Evolutionary conservation across 2,329 filamentous ascomycete genomes (phyloP), one percentile per base, ranked within the genome.

Genomic region (Cordyceps farinosa): DNA sequence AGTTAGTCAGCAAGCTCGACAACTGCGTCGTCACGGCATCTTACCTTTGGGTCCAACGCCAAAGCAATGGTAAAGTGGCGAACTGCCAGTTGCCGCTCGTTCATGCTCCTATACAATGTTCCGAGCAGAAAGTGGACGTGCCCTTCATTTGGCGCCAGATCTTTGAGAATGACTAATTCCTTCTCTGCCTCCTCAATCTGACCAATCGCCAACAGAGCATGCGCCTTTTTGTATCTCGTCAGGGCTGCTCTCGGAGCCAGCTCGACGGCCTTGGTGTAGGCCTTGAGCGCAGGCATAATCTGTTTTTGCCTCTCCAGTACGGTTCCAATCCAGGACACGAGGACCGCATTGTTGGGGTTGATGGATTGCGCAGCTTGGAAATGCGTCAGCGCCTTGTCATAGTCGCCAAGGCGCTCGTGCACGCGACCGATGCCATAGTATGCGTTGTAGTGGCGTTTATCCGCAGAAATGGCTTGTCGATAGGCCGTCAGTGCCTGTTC

Each of bases 41-140:
- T 73, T 81, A 96, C 94, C 88, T 98, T 98, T 36, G 94, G 95
- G 80, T 99, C 95, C 71, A 99, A 79, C 76, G 97, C 97, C 72
- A 98, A 80, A 22, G 95, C 95, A 74, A 93, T 94, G 7, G 95
- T 99, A 74, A 96, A 96, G 75, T 97, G 92, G 65, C 90, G 88
- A 65, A 99, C 90, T n/a, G 95, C 93, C 70, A 87, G 84, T 65
- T 87, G 87, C 74, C 87, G 90, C 70, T 91, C 86, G 69, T 87
- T 87, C 70, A 91, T 81, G 62, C 80, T 83, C 75, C 90, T 90
- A 77, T 92, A 92, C 66, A 92, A 83, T 73, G 91, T 91, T 27
- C 93, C 96, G 45, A 99, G 86, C 66, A 97, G 80, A 79, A 97
- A 99, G 78, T 97, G 95, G 44, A 99, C 93, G 70, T 93, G 96